A percentile compares a stretch with the other conserved stretches of the same genome.
phyloP scores from a whole-genome alignment of 106 monocot genomes.

The Apostasia ramifera region DNA sequence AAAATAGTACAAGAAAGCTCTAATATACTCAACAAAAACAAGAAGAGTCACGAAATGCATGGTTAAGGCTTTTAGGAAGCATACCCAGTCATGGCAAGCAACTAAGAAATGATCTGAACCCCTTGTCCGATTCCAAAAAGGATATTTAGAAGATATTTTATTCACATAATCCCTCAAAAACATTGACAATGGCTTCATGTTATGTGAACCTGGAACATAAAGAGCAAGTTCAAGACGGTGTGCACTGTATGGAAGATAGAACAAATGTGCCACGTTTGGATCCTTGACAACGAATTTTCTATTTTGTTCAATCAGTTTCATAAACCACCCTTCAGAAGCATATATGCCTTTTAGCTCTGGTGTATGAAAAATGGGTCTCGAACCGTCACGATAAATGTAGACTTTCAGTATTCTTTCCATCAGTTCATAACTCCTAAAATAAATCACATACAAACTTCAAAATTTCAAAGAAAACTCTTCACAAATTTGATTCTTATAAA shows the following conservation, averaged over 20 bases:
- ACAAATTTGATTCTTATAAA: too few relatives aligned
- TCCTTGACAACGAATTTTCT: constrained; percentile 40
- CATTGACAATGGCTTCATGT: constrained; percentile 46
- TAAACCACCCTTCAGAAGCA: constrained; percentile 98
- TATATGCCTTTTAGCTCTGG: constrained; percentile 71
- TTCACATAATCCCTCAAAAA: constrained; percentile 71
- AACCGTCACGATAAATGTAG: constrained; percentile 72
- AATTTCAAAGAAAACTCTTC: too few relatives aligned
- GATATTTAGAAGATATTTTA: constrained; percentile 56
- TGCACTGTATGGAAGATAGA: constrained; percentile 87
- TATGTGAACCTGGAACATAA: constrained; percentile 65
- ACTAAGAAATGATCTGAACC: constrained; percentile 90
- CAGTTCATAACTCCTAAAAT: constrained; percentile 74
- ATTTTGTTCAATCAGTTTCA: constrained; percentile 77
- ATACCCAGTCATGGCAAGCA: constrained; percentile 99
- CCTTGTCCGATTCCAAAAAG: constrained; percentile 78
- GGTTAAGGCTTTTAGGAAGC: constrained; percentile 1
- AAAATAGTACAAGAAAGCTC: background rate
- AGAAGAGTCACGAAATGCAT: too few relatives aligned
- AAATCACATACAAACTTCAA: too few relatives aligned
- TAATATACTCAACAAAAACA: background rate
- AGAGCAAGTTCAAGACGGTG: constrained; percentile 53
- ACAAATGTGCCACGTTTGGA: constrained; percentile 62
- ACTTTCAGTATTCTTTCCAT: constrained; percentile 92
- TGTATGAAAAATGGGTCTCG: constrained; percentile 75